phyloP scores from a whole-genome alignment of 2,329 filamentous ascomycete genomes.

The Nigrospora osmanthi region DNA sequence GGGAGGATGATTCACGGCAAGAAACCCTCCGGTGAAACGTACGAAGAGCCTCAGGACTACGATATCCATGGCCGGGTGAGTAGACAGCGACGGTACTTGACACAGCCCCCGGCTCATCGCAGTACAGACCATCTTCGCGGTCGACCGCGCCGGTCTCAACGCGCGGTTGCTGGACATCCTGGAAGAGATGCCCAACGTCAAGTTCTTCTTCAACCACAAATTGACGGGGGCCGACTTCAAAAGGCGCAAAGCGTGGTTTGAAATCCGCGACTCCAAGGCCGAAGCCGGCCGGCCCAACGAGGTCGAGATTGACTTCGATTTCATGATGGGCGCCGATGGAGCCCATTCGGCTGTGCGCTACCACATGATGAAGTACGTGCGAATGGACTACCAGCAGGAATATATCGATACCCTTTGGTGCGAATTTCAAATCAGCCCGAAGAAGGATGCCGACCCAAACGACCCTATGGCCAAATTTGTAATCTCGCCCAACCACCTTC shows the following conservation, averaged over 20 bases:
- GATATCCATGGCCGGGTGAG: constrained; percentile 79
- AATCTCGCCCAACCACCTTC: constrained; percentile 87
- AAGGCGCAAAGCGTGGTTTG: constrained; percentile 78
- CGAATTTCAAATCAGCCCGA: constrained; percentile 75
- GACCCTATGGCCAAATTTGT: constrained; percentile 47
- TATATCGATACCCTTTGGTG: constrained; percentile 98
- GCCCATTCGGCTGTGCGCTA: constrained; percentile 87
- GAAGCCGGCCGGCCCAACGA: constrained; percentile 49
- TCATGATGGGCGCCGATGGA: constrained; percentile 90
- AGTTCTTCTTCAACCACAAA: constrained; percentile 88
- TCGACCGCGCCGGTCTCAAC: constrained; percentile 80
- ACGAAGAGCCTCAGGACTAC: constrained; percentile 78
- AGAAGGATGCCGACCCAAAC: constrained; percentile 15
- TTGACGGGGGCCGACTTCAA: constrained; percentile 83
- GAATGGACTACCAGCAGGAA: constrained; percentile 85
- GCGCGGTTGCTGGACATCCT: constrained; percentile 76
- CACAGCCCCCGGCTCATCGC: not conserved
- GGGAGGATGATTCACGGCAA: constrained; percentile 92
- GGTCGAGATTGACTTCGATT: constrained; percentile 79
- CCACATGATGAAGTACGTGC: constrained; percentile 90
- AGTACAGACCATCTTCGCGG: constrained; percentile 68
- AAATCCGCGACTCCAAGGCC: constrained; percentile 37
- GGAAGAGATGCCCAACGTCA: constrained; percentile 79
- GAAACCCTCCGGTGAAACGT: constrained; percentile 55
- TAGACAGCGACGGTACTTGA: not conserved